Base-by-base conservation (phyloP, 1,284 basidiomycete genomes). In the Ustilago xerochloae region DNA sequence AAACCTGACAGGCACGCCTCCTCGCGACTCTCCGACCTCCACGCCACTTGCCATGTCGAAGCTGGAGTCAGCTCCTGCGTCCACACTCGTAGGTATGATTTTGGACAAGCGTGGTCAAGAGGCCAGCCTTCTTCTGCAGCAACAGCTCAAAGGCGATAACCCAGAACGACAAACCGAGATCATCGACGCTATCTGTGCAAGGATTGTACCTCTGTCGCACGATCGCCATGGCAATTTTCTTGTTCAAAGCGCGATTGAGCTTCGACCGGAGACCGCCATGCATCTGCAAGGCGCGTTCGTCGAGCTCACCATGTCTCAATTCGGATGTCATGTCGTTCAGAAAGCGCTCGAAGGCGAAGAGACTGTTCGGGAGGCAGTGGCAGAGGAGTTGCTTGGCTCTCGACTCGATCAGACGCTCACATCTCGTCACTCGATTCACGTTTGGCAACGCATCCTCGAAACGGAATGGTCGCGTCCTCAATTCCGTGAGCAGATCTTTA, bases 161-260 rank as follows among this genome's bases (percentile, higher is more conserved):
- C 20, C 49, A 1, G 64, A 73, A 9, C 61, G 56, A 29, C 69
- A 69, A 29, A 36, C 48, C 13, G 61, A 63, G 35, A 71, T 82
- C 41, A 22, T 81, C 2, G 38, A 65, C 6, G 76, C 79, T 0
- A 60, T 84, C 16, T 47, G 60, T 12, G 58, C 62, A 1, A 54
- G 63, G 32, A 35, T 81, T 0, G 45, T 80, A 0, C 41, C 60
- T 2, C 66, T 84, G 0, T 64, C 73, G 12, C 64, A 75, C 35
- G 76, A 83, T 57, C 75, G 66, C 29, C 74, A 79, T 33, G 82
- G 81, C 41, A 79, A 83, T 33, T 84, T 80, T 45, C 48, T 84
- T 22, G 77, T 82, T 13, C 76, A 82, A 54, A 67, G 80, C 16
- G 62, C 65, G 2, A 62, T 77, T 29, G 75, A 71, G 35, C 33